Evolutionary conservation across 805 yeast species (phyloP).

Genomic region (Blastobotrys mokoenaii): DNA sequence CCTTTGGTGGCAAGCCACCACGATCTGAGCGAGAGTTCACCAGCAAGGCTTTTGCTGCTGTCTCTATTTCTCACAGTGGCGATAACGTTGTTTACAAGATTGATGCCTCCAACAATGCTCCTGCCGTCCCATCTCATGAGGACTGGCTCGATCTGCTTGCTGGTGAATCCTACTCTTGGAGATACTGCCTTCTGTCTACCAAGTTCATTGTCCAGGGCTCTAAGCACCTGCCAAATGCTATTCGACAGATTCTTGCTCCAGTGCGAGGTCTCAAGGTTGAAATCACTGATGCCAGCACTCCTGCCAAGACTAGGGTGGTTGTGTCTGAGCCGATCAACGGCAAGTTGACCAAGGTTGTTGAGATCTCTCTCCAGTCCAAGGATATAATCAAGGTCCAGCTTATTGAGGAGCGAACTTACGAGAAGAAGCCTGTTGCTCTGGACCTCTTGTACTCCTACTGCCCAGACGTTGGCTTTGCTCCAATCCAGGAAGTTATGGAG

Average conservation of each 20-base stretch:
- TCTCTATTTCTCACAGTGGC: conserved; percentile 16
- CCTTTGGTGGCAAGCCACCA: conserved; percentile 65
- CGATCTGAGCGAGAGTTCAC: conserved; percentile 20
- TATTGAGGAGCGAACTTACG: conserved; percentile 84
- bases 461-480: conserved; percentile 90
- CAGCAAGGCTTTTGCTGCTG: conserved; percentile 18
- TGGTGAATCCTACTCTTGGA: conserved; percentile 75
- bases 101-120: conserved; percentile 24
- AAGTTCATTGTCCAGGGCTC: conserved; percentile 78
- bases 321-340: conserved; percentile 70
- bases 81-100: conserved; percentile 33
- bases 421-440: conserved; percentile 63
- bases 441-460: conserved; percentile 70
- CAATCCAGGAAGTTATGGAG: conserved; percentile 81
- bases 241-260: conserved; percentile 75
- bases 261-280: conserved; percentile 53
- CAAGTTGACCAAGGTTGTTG: conserved; percentile 44
- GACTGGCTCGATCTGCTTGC: conserved; percentile 79
- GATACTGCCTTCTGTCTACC: conserved; percentile 79
- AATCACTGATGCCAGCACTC: conserved; percentile 43
- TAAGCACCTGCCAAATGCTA: conserved; percentile 71
- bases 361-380: conserved; percentile 43
- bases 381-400: conserved; percentile 58
- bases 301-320: conserved; percentile 50
- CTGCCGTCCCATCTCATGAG: conserved; percentile 33